Percentiles rank a stretch among this genome's conserved stretches.
phyloP scores from a whole-genome alignment of 768 basidiomycete species.

The Rhizopogon vinicolor region DNA sequence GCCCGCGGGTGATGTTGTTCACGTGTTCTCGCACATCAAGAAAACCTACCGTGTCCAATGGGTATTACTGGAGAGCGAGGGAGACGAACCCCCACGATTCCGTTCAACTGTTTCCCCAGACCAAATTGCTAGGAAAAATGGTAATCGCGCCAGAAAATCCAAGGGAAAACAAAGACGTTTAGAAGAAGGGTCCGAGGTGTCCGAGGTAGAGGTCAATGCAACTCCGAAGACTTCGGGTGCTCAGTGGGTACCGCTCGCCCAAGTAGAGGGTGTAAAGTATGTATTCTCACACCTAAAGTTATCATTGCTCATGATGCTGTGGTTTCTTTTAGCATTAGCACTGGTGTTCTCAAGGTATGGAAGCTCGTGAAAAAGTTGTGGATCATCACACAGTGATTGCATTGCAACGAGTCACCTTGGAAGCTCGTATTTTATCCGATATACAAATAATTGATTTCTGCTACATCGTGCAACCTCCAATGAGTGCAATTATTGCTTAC shows the following conservation, averaged over 20 bases:
- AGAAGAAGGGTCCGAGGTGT: conserved; percentile 7
- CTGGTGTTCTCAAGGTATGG: conserved; percentile 75
- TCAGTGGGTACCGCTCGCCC: conserved; percentile 51
- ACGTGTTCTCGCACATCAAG: conserved; percentile 87
- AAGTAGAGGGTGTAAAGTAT: conserved; percentile 60
- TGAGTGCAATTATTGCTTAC: not conserved
- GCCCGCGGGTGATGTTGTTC: conserved; percentile 61
- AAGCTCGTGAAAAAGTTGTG: conserved; percentile 47
- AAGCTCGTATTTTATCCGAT: not conserved
- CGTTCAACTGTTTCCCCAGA: conserved; percentile 5
- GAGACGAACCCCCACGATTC: conserved; percentile 34
- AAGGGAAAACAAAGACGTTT: conserved; percentile 11
- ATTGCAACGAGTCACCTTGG: not conserved
- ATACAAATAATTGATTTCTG: not conserved
- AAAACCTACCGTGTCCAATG: conserved; percentile 81
- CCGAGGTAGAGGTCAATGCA: conserved; percentile 5
- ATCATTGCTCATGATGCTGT: not conserved
- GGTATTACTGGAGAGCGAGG: conserved; percentile 61
- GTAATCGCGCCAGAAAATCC: conserved; percentile 4
- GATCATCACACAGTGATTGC: conserved; percentile 13
- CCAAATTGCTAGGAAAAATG: not conserved
- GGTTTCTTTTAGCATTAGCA: conserved; percentile 52
- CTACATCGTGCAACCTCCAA: not conserved
- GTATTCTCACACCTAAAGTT: conserved; percentile 19
- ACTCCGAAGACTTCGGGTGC: conserved; percentile 12